phyloP scores from a whole-genome alignment of 352 stramenopile species.

The Phytopythium mirpurense region DNA sequence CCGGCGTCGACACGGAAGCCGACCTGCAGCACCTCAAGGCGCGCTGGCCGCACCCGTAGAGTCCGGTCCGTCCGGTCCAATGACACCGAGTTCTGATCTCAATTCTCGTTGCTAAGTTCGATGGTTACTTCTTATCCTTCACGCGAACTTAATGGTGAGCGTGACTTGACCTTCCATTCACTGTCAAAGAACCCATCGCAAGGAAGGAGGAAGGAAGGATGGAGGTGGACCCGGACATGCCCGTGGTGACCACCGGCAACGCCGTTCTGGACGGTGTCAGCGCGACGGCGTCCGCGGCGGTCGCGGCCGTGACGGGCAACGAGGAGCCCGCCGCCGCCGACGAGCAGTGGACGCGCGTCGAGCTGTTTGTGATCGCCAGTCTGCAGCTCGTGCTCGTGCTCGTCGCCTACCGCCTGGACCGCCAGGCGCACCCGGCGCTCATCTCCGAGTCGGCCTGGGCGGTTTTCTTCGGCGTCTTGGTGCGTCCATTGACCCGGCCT shows the following conservation, averaged over 20 bases:
- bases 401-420: constrained; percentile 75
- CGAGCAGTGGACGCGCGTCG: constrained; percentile 61
- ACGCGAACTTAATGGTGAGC: no score
- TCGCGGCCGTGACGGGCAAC: constrained; percentile 13
- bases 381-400: constrained; percentile 80
- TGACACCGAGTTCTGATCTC: no score
- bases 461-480: constrained; percentile 81
- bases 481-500: no score
- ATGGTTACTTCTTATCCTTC: no score
- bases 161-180: neutral
- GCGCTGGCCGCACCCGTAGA: constrained; percentile 21
- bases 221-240: constrained; percentile 15
- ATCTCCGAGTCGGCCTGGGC: constrained; percentile 80
- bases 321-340: constrained; percentile 13
- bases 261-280: constrained; percentile 26
- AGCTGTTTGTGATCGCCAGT: constrained; percentile 76
- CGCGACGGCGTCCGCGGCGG: constrained; percentile 11
- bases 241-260: constrained; percentile 20
- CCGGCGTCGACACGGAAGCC: constrained; percentile 62
- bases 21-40: constrained; percentile 53
- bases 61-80: no score
- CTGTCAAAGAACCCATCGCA: neutral
- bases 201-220: constrained; percentile 7
- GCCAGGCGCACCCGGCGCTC: constrained; percentile 49
- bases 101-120: no score